Evolutionary conservation across 2,329 filamentous ascomycete species (phyloP).

Genomic region (Sporothrix pseudoabietina): DNA sequence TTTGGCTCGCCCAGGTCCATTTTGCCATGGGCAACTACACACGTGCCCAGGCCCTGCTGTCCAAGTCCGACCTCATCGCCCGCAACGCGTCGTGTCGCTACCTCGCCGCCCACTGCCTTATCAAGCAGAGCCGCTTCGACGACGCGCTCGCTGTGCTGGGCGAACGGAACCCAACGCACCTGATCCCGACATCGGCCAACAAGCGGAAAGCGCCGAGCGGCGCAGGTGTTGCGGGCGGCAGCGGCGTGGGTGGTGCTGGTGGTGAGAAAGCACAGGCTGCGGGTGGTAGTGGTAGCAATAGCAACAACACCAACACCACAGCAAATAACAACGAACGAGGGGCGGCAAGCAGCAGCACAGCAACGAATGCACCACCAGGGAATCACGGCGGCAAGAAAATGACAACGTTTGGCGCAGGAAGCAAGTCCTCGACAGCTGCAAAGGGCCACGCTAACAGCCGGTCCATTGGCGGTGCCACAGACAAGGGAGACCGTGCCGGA

Average conservation of each 20-base stretch:
- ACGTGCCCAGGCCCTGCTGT: conserved; percentile 82
- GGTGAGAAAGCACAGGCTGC: neutral
- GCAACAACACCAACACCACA: neutral
- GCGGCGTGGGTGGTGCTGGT: neutral
- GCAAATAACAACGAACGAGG: conserved; percentile 36
- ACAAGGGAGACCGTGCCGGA: conserved; percentile 39
- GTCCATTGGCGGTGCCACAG: neutral
- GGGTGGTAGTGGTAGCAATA: neutral
- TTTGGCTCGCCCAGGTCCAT: conserved; percentile 97
- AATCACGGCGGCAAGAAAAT: conserved; percentile 22
- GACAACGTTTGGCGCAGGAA: conserved; percentile 29
- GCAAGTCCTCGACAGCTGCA: conserved; percentile 29
- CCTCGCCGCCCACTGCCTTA: conserved; percentile 88
- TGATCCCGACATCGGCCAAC: conserved; percentile 67
- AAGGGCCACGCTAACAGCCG: conserved; percentile 22
- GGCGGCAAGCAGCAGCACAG: conserved; percentile 40
- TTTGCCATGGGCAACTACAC: conserved; percentile 95
- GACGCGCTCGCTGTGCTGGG: conserved; percentile 85
- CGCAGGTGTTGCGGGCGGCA: conserved; percentile 40
- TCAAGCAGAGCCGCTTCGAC: conserved; percentile 88
- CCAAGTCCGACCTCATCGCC: conserved; percentile 77
- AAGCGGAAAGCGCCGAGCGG: conserved; percentile 61
- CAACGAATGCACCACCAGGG: conserved; percentile 8
- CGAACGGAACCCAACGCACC: conserved; percentile 89
- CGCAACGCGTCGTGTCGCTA: conserved; percentile 88